phyloP scores from a whole-genome alignment of 2,329 filamentous ascomycete species.

The Colletotrichum australisinense region DNA sequence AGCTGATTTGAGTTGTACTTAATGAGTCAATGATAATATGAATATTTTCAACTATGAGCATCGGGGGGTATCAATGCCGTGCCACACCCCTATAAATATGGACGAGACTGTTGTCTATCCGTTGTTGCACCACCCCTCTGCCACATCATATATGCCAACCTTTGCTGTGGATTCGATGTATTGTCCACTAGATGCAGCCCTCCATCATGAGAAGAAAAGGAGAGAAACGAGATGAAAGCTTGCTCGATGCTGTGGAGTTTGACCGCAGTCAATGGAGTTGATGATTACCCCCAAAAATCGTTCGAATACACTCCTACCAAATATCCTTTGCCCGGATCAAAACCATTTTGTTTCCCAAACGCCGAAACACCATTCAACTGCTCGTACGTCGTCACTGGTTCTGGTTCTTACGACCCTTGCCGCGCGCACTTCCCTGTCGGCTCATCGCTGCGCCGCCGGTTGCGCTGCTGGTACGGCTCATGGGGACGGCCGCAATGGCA shows the following conservation, averaged over 20 bases:
- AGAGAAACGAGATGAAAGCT: conserved; percentile 14
- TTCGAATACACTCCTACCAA: conserved; percentile 1
- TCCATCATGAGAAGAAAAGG: conserved; percentile 4
- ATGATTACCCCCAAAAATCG: background rate
- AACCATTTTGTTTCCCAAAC: conserved; percentile 18
- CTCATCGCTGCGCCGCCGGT: conserved; percentile 68
- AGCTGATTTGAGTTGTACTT: background rate
- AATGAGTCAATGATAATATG: conserved; percentile 23
- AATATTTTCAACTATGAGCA: conserved; percentile 24
- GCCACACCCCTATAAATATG: background rate
- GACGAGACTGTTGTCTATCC: background rate
- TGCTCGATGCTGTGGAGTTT: conserved; percentile 11
- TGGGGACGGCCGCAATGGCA: conserved; percentile 54
- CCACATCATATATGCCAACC: conserved; percentile 6
- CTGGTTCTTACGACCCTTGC: conserved; percentile 55
- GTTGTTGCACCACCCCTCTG: conserved; percentile 4
- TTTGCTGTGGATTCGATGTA: conserved; percentile 11
- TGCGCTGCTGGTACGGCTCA: conserved; percentile 66
- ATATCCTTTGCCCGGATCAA: background rate
- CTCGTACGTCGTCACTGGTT: conserved; percentile 38
- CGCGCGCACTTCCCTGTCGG: conserved; percentile 63
- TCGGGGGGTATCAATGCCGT: conserved; percentile 31
- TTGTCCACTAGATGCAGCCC: conserved; percentile 10
- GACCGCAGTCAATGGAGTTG: conserved; percentile 7
- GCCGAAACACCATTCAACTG: conserved; percentile 22